Base-by-base conservation (phyloP, 2,329 filamentous ascomycete genomes). In the Alternaria arborescens region DNA sequence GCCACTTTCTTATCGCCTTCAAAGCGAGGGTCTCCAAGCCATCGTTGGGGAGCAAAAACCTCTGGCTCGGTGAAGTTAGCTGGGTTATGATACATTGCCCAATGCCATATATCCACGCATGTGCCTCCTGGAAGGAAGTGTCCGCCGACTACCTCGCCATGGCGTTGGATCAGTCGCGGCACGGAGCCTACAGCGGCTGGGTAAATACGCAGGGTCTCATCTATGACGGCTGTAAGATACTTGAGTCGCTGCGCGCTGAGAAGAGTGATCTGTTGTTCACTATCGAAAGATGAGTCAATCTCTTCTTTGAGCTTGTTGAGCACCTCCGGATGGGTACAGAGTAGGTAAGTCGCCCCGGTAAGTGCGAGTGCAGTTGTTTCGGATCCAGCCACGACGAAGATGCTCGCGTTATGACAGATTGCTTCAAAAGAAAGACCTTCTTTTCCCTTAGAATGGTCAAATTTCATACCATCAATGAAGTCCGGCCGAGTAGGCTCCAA, bases 121-220 rank as follows among this genome's bases (percentile, higher is more conserved):
- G 47, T 58, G 22, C 30, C 55, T 38, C 47, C 55, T 4, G 55
- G 55, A 36, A 52, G 47, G 42, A 54, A 50, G 8, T 54, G 10
- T 3, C 56, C 50, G 1, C 48, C 55, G 5, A 59, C 20, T 5
- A 47, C 55, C 55, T 58, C 41, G 18, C 55, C 55, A 41, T 47
- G 22, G 46, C 11, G 41, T 32, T 58, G 48, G 12, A 58, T 53
- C 16, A 47, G 55, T 32, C 55, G 55, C 28, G 55, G 55, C 20
- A 58, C 48, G 20, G 55, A 58, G 12, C 55, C 55, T 28, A 59
- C 42, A 3, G 61, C 65, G 5, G 66, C 56, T 3, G 70, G 70
- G 38, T 64, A 68, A 34, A 71, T 66, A 18, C 81, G 73, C 1
- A 83, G 64, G 4, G 75, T 78, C 55, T 72, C 70, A 41, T 66